Conservation (phyloP, 805 yeast genomes). For the Monosporozyma unispora region DNA sequence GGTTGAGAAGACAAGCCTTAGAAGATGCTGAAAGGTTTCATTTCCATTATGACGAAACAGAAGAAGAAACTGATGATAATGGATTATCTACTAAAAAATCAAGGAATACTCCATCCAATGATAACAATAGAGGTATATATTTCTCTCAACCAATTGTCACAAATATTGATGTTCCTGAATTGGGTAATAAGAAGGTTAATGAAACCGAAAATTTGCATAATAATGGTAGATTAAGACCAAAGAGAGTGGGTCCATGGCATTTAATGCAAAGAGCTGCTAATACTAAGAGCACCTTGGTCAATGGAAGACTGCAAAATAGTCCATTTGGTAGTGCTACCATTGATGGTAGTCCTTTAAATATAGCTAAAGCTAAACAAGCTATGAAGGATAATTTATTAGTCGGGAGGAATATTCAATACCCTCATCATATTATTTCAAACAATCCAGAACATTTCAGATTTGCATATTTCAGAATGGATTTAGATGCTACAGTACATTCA, state of each 20-base stretch:
- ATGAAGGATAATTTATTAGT: slow-evolving; percentile 23
- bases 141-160: slow-evolving; percentile 37
- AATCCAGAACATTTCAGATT: slow-evolving; percentile 59
- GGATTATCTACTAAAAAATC: not conserved
- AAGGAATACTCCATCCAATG: not conserved
- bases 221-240: slow-evolving; percentile 65
- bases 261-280: slow-evolving; percentile 19
- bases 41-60: slow-evolving; percentile 30
- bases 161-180: slow-evolving; percentile 35
- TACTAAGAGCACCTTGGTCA: slow-evolving; percentile 1
- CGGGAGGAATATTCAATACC: slow-evolving; percentile 32
- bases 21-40: slow-evolving; percentile 33
- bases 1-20: slow-evolving; percentile 35
- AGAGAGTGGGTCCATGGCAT: slow-evolving; percentile 69
- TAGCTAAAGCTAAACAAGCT: not conserved
- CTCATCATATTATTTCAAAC: slow-evolving; percentile 37
- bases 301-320: not conserved
- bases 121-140: slow-evolving; percentile 26
- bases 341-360: not conserved
- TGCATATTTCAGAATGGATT: slow-evolving; percentile 85
- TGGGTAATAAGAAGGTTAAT: slow-evolving; percentile 39
- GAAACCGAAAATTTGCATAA: slow-evolving; percentile 43
- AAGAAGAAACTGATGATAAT: slow-evolving; percentile 17
- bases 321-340: not conserved
- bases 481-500: slow-evolving; percentile 83